phyloP scores from a whole-genome alignment of 2,329 filamentous ascomycete species.

The Ascomycota sp. region DNA sequence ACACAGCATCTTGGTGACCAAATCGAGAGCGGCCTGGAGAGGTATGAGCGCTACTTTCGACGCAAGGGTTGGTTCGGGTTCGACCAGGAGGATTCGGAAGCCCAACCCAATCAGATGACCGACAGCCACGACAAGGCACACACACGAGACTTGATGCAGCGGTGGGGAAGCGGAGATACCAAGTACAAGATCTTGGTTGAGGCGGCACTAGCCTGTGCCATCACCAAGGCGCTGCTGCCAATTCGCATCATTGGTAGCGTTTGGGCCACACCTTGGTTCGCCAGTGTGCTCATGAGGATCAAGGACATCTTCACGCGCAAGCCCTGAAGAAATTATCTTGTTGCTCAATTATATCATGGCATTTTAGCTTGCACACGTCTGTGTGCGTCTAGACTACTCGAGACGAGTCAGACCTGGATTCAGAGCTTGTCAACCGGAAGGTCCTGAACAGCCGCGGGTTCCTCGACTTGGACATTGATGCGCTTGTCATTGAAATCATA shows the following conservation, averaged over 20 bases:
- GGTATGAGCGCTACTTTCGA: slow-evolving; percentile 58
- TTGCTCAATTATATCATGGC: no score
- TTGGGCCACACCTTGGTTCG: slow-evolving; percentile 88
- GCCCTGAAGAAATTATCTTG: slow-evolving; percentile 3
- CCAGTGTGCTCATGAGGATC: slow-evolving; percentile 35
- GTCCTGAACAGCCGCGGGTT: slow-evolving; percentile 1
- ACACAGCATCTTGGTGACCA: slow-evolving; percentile 27
- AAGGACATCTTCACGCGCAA: slow-evolving; percentile 11
- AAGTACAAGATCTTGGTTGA: slow-evolving; percentile 39
- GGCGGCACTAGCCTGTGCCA: slow-evolving; percentile 74
- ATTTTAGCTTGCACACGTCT: background rate
- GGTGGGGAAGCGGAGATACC: slow-evolving; percentile 18
- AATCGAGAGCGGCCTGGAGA: slow-evolving; percentile 42
- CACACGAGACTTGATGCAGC: slow-evolving; percentile 11
- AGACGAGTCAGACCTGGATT: background rate
- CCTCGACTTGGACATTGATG: background rate
- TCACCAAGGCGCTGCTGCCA: slow-evolving; percentile 73
- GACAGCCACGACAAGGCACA: slow-evolving; percentile 4
- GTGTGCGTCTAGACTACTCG: background rate
- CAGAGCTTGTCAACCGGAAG: slow-evolving; percentile 1
- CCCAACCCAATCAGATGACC: slow-evolving; percentile 4
- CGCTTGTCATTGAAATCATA: slow-evolving; percentile 60
- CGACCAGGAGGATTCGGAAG: slow-evolving; percentile 11
- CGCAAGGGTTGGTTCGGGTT: slow-evolving; percentile 67
- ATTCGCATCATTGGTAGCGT: slow-evolving; percentile 57